A percentile compares a stretch with the other conserved stretches of the same genome.
These are phyloP conservation scores for Lipomyces lipofer DNA, from an alignment of 805 yeast species.

Conservation along the genomic window DNA sequence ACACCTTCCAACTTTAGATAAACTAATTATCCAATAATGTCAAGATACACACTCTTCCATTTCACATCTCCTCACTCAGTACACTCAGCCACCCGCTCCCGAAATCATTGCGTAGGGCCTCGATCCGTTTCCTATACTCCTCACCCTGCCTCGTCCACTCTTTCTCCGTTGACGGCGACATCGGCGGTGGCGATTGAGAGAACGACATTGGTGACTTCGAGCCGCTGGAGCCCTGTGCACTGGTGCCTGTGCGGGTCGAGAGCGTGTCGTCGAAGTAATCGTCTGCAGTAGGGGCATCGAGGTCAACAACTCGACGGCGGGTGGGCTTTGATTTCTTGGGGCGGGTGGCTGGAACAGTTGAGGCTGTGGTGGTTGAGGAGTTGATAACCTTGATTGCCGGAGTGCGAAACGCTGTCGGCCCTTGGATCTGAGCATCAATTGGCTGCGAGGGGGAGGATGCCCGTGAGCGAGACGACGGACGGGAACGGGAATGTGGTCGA, in stretches of 20 bases:
- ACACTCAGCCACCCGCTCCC: conserved; percentile 39
- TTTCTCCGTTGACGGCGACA: conserved; percentile 10
- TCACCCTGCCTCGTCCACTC: conserved; percentile 36
- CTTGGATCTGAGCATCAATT: background rate
- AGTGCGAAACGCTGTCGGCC: background rate
- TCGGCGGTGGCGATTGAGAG: conserved; percentile 13
- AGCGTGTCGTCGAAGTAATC: conserved; percentile 21
- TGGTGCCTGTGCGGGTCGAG: conserved; percentile 10
- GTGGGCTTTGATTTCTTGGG: conserved; percentile 1
- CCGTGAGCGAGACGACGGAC: background rate
- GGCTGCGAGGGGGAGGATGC: background rate
- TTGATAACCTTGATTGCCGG: conserved; percentile 19
- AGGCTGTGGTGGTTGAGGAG: too few relatives aligned
- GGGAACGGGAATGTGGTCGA: too few relatives aligned
- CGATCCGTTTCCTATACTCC: conserved; percentile 41
- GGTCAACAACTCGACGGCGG: conserved; percentile 24
- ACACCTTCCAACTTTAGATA: background rate
- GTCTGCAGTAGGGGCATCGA: conserved; percentile 18
- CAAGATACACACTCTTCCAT: conserved; percentile 9
- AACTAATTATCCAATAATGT: background rate
- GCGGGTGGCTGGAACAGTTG: conserved; percentile 11
- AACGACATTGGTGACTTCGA: conserved; percentile 11
- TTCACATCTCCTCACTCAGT: conserved; percentile 35
- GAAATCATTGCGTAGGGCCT: conserved; percentile 36
- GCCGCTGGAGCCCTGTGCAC: conserved; percentile 20